Conservation (phyloP, 2,329 filamentous ascomycete genomes). For the Clonostachys chloroleuca region DNA sequence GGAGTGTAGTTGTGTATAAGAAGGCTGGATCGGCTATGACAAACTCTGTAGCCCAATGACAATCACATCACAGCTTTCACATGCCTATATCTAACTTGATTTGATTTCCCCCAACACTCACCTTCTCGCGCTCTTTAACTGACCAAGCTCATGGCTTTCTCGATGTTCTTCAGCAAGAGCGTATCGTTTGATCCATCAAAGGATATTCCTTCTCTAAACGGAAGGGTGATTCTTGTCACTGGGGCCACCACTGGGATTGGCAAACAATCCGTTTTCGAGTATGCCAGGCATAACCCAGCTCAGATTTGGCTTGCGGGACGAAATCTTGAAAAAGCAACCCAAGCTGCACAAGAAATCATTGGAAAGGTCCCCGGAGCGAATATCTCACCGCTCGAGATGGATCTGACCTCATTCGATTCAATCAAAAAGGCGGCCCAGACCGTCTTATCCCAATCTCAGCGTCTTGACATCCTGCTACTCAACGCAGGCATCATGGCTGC, state of each 20-base stretch:
- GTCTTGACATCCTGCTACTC: slow-evolving; percentile 38
- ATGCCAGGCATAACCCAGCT: slow-evolving; percentile 29
- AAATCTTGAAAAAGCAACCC: slow-evolving; percentile 26
- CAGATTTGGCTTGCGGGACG: slow-evolving; percentile 46
- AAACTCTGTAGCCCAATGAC: no score
- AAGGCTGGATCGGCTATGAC: no score
- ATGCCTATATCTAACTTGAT: no score
- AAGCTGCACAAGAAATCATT: slow-evolving; percentile 20
- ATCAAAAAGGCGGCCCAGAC: slow-evolving; percentile 18
- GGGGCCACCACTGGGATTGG: slow-evolving; percentile 3
- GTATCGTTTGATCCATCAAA: not conserved
- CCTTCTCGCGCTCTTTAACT: no score
- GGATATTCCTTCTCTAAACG: not conserved
- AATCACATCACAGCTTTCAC: no score
- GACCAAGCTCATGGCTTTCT: no score
- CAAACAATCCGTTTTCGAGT: not conserved
- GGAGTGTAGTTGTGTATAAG: no score
- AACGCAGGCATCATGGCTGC: slow-evolving; percentile 41
- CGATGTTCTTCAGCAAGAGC: no score
- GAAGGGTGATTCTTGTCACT: slow-evolving; percentile 3
- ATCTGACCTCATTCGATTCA: slow-evolving; percentile 36
- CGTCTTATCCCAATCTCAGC: slow-evolving; percentile 12
- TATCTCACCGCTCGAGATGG: slow-evolving; percentile 17
- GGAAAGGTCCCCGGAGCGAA: slow-evolving; percentile 10
- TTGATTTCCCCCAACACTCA: no score